These are phyloP conservation scores for Trichophyton benhamiae DNA, from an alignment of 2,329 filamentous ascomycete genomes.

Conservation along the genomic window DNA sequence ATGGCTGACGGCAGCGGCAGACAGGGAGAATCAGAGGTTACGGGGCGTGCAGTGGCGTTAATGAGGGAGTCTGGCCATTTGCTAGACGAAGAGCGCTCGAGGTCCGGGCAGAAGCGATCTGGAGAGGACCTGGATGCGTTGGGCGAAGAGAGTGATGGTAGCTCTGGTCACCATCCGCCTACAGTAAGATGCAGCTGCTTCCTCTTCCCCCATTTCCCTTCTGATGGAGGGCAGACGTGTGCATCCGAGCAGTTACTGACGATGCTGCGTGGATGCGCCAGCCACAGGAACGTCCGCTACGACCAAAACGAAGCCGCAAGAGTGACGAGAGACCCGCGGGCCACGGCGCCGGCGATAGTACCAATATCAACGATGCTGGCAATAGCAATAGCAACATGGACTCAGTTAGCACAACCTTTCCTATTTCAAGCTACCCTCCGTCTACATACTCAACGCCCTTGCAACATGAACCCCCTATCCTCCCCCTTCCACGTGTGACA, in stretches of 20 bases:
- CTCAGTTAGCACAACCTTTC: conserved; percentile 18
- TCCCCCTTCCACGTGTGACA: not conserved
- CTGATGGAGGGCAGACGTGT: too few relatives aligned
- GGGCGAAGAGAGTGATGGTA: conserved; percentile 34
- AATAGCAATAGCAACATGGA: conserved; percentile 10
- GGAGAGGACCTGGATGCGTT: conserved; percentile 20
- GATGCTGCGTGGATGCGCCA: conserved; percentile 14
- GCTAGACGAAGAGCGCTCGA: conserved; percentile 5
- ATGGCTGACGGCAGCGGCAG: conserved; percentile 26
- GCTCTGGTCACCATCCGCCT: conserved; percentile 33
- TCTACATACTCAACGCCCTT: not conserved
- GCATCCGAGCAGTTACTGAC: not conserved
- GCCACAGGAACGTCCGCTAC: conserved; percentile 37
- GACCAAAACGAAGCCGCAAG: conserved; percentile 33
- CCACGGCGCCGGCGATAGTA: conserved; percentile 18
- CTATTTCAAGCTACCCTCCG: conserved; percentile 12
- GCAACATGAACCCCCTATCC: not conserved
- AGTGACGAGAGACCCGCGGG: conserved; percentile 20
- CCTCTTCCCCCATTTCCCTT: too few relatives aligned
- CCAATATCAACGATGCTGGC: conserved; percentile 11
- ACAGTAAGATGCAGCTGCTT: conserved; percentile 22
- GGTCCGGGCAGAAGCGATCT: conserved; percentile 8
- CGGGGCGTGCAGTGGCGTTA: conserved; percentile 25
- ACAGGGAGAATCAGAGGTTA: conserved; percentile 21
- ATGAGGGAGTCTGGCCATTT: conserved; percentile 19